Evolutionary conservation across 2,329 filamentous ascomycete species (phyloP).

Genomic region (Fusarium sp.): DNA sequence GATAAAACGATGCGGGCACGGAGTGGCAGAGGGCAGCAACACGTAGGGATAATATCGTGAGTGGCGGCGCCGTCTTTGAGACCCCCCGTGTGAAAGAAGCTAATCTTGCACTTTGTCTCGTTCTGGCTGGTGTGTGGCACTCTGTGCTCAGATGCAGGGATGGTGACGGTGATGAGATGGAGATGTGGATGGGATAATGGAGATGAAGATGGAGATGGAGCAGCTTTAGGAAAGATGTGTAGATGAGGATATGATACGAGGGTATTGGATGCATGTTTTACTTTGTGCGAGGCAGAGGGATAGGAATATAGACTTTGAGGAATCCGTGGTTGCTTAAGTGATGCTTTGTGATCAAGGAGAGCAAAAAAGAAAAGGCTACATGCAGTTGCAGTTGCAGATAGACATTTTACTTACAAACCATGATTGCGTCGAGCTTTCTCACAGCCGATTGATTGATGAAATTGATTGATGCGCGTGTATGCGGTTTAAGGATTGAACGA

Average conservation of each 20-base stretch:
- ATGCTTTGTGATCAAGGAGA: background rate
- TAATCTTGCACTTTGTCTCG: constrained; percentile 29
- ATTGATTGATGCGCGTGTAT: background rate
- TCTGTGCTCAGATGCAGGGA: constrained; percentile 19
- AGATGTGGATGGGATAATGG: background rate
- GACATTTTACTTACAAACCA: constrained; percentile 31
- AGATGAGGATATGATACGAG: background rate
- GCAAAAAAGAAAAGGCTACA: constrained; percentile 5
- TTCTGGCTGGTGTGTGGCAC: constrained; percentile 25
- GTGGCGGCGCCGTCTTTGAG: constrained; percentile 19
- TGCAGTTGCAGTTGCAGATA: background rate
- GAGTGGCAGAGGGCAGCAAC: background rate
- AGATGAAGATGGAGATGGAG: constrained; percentile 11
- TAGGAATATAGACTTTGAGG: background rate
- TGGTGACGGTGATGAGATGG: constrained; percentile 10
- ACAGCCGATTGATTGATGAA: background rate
- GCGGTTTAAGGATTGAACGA: background rate
- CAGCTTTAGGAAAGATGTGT: background rate
- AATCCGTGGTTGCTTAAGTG: background rate
- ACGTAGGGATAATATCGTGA: constrained; percentile 20
- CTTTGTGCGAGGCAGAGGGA: background rate
- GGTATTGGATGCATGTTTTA: background rate
- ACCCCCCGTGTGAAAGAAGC: constrained; percentile 19
- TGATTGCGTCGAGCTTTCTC: background rate
- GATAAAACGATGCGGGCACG: constrained; percentile 7